A percentile compares a stretch with the other conserved stretches of the same genome.
phyloP scores from a whole-genome alignment of 1,284 basidiomycete genomes.

The Irpex sp. region DNA sequence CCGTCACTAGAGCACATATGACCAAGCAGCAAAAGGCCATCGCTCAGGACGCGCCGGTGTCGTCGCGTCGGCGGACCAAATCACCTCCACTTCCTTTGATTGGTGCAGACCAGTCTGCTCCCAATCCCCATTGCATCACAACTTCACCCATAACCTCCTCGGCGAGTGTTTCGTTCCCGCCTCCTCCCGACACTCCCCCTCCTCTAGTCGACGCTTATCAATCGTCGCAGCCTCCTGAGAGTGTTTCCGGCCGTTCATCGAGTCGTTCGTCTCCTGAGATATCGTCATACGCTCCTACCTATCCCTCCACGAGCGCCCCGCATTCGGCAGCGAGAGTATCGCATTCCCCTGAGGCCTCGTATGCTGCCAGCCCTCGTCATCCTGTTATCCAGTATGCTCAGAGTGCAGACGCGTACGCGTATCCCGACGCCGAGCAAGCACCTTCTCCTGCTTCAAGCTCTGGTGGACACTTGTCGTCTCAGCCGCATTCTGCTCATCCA shows the following conservation, averaged over 20 bases:
- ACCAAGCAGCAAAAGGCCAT: constrained; percentile 16
- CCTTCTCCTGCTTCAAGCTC: constrained; percentile 15
- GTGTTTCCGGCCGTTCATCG: constrained; percentile 17
- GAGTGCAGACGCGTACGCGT: neutral
- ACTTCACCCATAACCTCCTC: constrained; percentile 18
- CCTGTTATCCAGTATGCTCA: neutral
- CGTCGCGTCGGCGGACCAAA: constrained; percentile 7
- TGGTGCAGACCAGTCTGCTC: constrained; percentile 6
- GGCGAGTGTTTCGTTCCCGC: constrained; percentile 10
- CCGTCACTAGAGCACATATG: constrained; percentile 45
- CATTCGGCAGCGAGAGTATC: constrained; percentile 3
- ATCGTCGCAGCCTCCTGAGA: constrained; percentile 13
- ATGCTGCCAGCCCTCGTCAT: neutral
- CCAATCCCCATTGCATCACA: constrained; percentile 18
- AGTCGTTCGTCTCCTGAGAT: constrained; percentile 21
- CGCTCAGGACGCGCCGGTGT: constrained; percentile 1
- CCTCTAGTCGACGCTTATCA: constrained; percentile 20
- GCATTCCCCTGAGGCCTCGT: constrained; percentile 7
- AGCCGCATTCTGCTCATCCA: constrained; percentile 2
- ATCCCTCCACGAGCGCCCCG: constrained; percentile 2
- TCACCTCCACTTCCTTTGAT: neutral
- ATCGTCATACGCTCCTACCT: constrained; percentile 12
- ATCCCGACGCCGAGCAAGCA: constrained; percentile 8
- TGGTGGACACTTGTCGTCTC: constrained; percentile 8
- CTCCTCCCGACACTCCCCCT: constrained; percentile 29